phyloP scores from a whole-genome alignment of 2,329 filamentous ascomycete species.

The Cryoendolithus antarcticus region DNA sequence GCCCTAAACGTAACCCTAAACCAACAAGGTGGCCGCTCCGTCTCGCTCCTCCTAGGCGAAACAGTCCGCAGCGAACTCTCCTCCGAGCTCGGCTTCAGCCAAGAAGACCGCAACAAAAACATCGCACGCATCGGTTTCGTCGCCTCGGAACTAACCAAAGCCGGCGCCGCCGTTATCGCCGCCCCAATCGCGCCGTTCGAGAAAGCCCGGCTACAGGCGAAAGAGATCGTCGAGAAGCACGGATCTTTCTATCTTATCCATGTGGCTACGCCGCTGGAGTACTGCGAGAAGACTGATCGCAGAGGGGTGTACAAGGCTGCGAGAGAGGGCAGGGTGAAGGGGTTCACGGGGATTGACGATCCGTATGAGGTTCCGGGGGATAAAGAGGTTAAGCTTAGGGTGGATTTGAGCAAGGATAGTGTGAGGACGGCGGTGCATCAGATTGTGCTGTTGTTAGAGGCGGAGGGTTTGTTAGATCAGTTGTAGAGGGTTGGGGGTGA shows the following conservation, averaged over 20 bases:
- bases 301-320: conserved; percentile 78
- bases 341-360: conserved; percentile 96
- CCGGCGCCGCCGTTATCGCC: conserved; percentile 88
- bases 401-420: conserved; percentile 74
- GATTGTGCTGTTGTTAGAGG: conserved; percentile 87
- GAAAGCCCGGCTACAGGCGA: conserved; percentile 59
- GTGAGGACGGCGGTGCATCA: conserved; percentile 92
- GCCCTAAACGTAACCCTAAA: conserved; percentile 94
- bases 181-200: conserved; percentile 94
- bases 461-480: conserved; percentile 72
- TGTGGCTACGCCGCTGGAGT: conserved; percentile 82
- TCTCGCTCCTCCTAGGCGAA: conserved; percentile 89
- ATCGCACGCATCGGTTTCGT: conserved; percentile 95
- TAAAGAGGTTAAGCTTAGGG: conserved; percentile 72
- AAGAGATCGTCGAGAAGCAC: conserved; percentile 74
- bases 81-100: conserved; percentile 88
- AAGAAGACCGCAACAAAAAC: conserved; percentile 86
- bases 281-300: conserved; percentile 91
- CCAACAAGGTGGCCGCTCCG: conserved; percentile 90
- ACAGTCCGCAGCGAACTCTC: conserved; percentile 89
- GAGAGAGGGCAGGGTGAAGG: conserved; percentile 82
- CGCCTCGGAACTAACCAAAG: conserved; percentile 81
- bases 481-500: conserved; percentile 17
- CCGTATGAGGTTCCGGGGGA: conserved; percentile 79
- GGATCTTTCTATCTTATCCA: conserved; percentile 93